These are phyloP conservation scores for Coriaria nepalensis DNA, from an alignment of 306 rosid genomes.

Conservation along the genomic window DNA sequence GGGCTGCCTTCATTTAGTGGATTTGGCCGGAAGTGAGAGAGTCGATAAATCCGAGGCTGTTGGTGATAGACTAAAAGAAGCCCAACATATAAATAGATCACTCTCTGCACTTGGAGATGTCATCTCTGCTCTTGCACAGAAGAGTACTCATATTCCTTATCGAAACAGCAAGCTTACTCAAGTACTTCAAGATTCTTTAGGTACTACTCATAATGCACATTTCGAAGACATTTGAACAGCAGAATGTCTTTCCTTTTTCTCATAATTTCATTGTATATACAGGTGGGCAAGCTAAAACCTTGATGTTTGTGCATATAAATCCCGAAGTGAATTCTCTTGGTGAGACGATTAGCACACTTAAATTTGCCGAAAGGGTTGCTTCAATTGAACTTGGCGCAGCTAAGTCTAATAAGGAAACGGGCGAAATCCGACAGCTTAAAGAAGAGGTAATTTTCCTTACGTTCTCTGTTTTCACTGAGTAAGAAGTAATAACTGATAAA, in stretches of 20 bases:
- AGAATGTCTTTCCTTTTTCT: not conserved
- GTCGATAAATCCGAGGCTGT: conserved; percentile 12
- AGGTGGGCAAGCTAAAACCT: conserved; percentile 21
- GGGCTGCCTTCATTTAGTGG: conserved; percentile 19
- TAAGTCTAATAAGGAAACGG: conserved; percentile 62
- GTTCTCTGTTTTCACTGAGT: not conserved
- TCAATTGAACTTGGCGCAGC: conserved; percentile 1
- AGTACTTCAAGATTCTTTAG: conserved; percentile 19
- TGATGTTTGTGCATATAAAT: conserved; percentile 20
- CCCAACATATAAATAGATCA: conserved; percentile 19
- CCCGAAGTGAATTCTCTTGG: conserved; percentile 4
- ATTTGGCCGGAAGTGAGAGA: conserved; percentile 22
- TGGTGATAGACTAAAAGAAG: conserved; percentile 19
- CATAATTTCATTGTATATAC: not conserved
- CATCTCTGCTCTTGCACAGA: conserved; percentile 15
- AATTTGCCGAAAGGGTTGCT: not conserved
- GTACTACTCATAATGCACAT: not conserved
- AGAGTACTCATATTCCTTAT: conserved; percentile 11
- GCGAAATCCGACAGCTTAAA: conserved; percentile 75
- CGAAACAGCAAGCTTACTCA: conserved; percentile 20
- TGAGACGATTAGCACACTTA: not conserved
- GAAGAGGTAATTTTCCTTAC: conserved; percentile 45
- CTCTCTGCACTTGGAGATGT: conserved; percentile 21
- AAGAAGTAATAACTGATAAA: not conserved
- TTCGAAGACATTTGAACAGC: not conserved